These are phyloP conservation scores for Cryphonectria carpinicola DNA, from an alignment of 2,329 filamentous ascomycete species.

Conservation along the genomic window DNA sequence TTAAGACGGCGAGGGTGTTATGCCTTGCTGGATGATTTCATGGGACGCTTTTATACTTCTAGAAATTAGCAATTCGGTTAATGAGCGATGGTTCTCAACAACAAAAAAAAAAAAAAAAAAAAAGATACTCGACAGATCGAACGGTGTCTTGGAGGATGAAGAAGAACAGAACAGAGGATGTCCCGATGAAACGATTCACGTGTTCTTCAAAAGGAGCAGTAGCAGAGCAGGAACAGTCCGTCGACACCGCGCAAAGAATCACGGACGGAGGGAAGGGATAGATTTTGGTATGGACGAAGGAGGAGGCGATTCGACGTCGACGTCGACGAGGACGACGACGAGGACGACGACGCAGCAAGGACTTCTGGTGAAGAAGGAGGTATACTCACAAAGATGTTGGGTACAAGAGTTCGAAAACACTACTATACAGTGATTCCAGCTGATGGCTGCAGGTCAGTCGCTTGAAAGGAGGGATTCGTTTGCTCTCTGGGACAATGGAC, in stretches of 20 bases:
- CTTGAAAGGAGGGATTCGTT: conserved; percentile 16
- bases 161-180: conserved; percentile 21
- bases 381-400: background rate
- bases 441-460: conserved; percentile 8
- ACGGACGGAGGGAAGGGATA: background rate
- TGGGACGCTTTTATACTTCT: conserved; percentile 16
- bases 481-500: conserved; percentile 14
- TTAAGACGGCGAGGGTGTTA: conserved; percentile 20
- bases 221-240: conserved; percentile 21
- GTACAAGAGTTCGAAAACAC: background rate
- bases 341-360: background rate
- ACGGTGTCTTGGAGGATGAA: conserved; percentile 8
- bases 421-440: background rate
- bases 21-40: conserved; percentile 24
- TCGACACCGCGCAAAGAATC: conserved; percentile 5
- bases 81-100: conserved; percentile 19
- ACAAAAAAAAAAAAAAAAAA: too few species aligned
- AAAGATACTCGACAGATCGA: conserved; percentile 17
- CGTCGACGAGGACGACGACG: too few species aligned
- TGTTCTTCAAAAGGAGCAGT: conserved; percentile 19
- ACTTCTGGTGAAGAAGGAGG: background rate
- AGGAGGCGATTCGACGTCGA: background rate
- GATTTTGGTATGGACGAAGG: background rate
- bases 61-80: conserved; percentile 6
- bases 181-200: conserved; percentile 19